Evolutionary conservation across 106 monocot genomes (phyloP).

Genomic region (Amphibolis antarctica): DNA sequence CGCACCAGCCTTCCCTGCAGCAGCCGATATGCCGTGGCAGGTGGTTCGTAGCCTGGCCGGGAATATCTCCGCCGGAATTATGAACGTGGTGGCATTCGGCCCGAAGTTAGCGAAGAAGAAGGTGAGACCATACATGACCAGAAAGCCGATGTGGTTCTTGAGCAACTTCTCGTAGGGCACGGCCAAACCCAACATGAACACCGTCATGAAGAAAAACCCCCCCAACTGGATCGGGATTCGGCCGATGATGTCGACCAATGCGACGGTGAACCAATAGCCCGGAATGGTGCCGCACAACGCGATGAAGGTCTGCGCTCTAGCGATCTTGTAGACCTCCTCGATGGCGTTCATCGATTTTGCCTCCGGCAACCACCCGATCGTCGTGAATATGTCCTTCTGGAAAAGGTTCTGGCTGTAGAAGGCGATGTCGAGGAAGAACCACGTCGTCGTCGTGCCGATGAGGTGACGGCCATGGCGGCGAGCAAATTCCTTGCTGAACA

Average conservation of each 20-base stretch:
- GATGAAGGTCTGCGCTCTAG: too few species aligned
- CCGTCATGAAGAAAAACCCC: too few species aligned
- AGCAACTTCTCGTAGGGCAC: too few species aligned
- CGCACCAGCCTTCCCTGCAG: too few species aligned
- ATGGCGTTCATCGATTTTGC: too few species aligned
- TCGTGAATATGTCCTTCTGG: conserved; percentile 72
- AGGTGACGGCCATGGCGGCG: conserved; percentile 15
- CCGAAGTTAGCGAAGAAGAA: conserved; percentile 96
- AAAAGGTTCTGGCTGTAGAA: conserved; percentile 45
- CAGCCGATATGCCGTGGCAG: conserved; percentile 31
- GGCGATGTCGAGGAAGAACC: conserved; percentile 23
- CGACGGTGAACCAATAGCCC: too few species aligned
- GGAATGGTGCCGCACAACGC: too few species aligned
- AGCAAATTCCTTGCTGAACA: conserved; percentile 9
- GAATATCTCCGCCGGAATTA: conserved; percentile 75
- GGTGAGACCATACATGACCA: conserved; percentile 55
- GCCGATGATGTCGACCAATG: too few species aligned
- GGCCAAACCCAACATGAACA: too few species aligned
- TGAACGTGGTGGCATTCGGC: conserved; percentile 72
- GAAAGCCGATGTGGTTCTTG: conserved; percentile 40
- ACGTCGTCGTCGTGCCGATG: conserved; percentile 9
- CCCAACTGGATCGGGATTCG: too few species aligned
- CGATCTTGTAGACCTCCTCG: too few species aligned
- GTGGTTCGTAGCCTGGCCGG: conserved; percentile 60
- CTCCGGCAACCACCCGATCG: conserved; percentile 29